phyloP scores from a whole-genome alignment of 176 grass and related monocot species.

The Oryza coarctata region DNA sequence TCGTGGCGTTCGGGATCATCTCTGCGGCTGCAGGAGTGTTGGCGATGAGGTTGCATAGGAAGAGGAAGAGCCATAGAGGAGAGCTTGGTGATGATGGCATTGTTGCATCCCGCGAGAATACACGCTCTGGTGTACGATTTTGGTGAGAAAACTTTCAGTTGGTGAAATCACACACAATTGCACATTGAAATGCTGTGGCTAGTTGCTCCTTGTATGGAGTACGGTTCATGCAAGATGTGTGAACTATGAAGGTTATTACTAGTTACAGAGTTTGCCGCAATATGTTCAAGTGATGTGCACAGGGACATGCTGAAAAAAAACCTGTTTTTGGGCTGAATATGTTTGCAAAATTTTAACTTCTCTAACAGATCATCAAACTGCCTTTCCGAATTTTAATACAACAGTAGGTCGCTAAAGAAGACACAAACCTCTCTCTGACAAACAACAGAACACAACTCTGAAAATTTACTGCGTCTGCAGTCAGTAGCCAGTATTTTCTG shows the following conservation, averaged over 20 bases:
- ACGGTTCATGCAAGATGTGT: conserved; percentile 42
- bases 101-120: background rate
- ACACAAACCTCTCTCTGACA: background rate
- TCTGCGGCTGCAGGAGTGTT: background rate
- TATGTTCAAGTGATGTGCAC: too few relatives aligned
- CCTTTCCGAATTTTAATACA: too few relatives aligned
- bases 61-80: background rate
- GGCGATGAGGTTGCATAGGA: background rate
- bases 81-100: conserved; percentile 5
- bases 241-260: conserved; percentile 17
- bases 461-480: background rate
- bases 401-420: too few relatives aligned
- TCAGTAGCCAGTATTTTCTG: background rate
- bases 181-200: background rate
- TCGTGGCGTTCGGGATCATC: conserved; percentile 8
- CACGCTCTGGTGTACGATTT: background rate
- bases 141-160: background rate
- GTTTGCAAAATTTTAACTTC: background rate
- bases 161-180: conserved; percentile 19
- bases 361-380: background rate
- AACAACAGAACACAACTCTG: background rate
- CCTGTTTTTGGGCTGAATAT: background rate
- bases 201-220: background rate
- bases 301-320: background rate
- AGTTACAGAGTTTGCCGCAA: background rate